A percentile compares a stretch with the other conserved stretches of the same genome.
Conservation (phyloP, 768 basidiomycete genomes). For the Collybia nuda region DNA sequence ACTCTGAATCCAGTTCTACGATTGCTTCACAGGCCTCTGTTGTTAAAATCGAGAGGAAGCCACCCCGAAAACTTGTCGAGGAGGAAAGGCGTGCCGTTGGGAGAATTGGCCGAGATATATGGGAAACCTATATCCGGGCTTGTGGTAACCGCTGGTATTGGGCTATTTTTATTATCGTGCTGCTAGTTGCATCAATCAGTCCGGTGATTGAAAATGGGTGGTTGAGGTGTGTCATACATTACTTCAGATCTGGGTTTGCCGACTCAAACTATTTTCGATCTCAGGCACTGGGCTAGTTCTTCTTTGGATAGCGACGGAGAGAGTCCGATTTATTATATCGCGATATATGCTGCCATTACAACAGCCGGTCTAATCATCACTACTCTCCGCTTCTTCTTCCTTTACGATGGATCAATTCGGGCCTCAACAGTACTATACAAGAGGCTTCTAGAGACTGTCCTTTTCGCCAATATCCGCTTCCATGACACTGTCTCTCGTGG, state of each 20-base stretch:
- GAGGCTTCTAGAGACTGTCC: constrained; percentile 70
- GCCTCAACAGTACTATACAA: constrained; percentile 80
- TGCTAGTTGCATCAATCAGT: constrained; percentile 56
- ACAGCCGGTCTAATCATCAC: constrained; percentile 45
- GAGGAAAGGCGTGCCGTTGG: constrained; percentile 81
- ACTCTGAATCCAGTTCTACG: constrained; percentile 32
- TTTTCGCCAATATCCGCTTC: constrained; percentile 90
- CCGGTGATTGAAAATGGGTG: constrained; percentile 76
- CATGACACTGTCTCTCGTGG: constrained; percentile 91
- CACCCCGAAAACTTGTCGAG: constrained; percentile 81
- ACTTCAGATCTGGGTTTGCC: background rate
- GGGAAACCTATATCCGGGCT: constrained; percentile 56
- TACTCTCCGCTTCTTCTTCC: constrained; percentile 66
- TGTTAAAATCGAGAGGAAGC: constrained; percentile 45
- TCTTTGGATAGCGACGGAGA: constrained; percentile 38
- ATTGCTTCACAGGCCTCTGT: constrained; percentile 14
- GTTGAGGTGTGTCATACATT: constrained; percentile 44
- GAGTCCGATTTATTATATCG: constrained; percentile 61
- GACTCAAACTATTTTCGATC: background rate
- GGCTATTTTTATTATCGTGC: constrained; percentile 49
- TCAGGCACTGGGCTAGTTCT: constrained; percentile 57
- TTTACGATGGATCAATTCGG: constrained; percentile 82
- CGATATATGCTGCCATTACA: constrained; percentile 61
- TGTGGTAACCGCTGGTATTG: constrained; percentile 56
- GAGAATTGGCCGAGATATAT: constrained; percentile 64